These are phyloP conservation scores for Globisporangium megalacanthum DNA, from an alignment of 352 stramenopile genomes.

Conservation along the genomic window DNA sequence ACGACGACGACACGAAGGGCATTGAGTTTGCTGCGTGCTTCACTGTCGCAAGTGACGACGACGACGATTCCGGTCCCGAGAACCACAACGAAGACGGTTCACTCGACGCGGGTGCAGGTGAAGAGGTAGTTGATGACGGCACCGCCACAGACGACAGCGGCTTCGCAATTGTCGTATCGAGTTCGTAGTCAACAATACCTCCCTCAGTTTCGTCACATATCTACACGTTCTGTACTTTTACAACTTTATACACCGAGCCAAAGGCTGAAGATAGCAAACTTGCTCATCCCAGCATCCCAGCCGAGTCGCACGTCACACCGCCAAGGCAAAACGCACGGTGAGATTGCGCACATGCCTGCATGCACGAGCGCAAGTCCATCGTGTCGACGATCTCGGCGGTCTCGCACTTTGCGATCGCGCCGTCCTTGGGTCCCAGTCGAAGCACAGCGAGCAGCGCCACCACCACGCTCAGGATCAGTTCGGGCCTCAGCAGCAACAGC, in stretches of 20 bases:
- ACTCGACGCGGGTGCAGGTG: background rate
- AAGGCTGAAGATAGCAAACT: too few relatives aligned
- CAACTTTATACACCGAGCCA: too few relatives aligned
- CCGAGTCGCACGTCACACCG: too few relatives aligned
- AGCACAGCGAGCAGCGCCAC: background rate
- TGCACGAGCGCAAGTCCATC: constrained; percentile 9
- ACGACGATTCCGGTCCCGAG: constrained; percentile 3
- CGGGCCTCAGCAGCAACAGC: too few relatives aligned
- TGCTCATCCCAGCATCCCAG: too few relatives aligned
- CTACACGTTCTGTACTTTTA: too few relatives aligned
- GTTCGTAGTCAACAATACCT: too few relatives aligned
- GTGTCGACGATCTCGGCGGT: constrained; percentile 10
- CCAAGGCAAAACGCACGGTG: too few relatives aligned
- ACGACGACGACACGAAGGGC: constrained; percentile 18
- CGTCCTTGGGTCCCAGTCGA: constrained; percentile 1
- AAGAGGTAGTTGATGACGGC: background rate
- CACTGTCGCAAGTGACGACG: constrained; percentile 17
- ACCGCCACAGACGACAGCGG: background rate
- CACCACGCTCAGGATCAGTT: too few relatives aligned
- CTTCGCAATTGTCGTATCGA: constrained; percentile 6
- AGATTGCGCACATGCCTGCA: background rate
- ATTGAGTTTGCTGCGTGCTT: constrained; percentile 33
- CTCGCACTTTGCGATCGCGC: constrained; percentile 6
- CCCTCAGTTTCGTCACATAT: too few relatives aligned
- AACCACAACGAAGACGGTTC: background rate